phyloP scores from a whole-genome alignment of 225 moss, liverwort and hornwort genomes.

The Asterella californica region DNA sequence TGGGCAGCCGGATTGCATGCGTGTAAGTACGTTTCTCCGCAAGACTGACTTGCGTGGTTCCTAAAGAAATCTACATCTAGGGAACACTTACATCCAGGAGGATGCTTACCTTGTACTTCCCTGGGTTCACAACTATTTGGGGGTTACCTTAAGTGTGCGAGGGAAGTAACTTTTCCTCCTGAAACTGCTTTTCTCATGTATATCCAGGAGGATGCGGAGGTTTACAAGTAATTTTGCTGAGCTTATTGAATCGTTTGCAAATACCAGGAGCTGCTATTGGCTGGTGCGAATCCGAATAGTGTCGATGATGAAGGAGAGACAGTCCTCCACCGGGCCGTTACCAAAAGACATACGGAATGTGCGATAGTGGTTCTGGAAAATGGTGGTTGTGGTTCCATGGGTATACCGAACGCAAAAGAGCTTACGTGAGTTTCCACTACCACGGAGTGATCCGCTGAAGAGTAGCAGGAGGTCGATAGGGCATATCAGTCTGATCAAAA shows the following conservation, averaged over 20 bases:
- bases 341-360: constrained; percentile 46
- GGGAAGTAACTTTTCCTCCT: too few relatives aligned
- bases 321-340: constrained; percentile 48
- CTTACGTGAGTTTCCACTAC: constrained; percentile 35
- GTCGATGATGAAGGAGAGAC: constrained; percentile 56
- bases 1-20: constrained; percentile 53
- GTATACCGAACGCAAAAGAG: constrained; percentile 42
- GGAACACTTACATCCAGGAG: neutral
- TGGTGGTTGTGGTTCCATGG: constrained; percentile 46
- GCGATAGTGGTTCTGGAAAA: constrained; percentile 47
- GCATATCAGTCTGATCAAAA: neutral
- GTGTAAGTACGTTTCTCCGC: constrained; percentile 28
- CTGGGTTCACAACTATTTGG: too few relatives aligned
- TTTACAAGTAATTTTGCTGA: neutral
- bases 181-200: too few relatives aligned
- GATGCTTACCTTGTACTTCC: too few relatives aligned
- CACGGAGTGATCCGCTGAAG: neutral
- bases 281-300: constrained; percentile 48
- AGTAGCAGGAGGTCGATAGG: neutral
- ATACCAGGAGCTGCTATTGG: constrained; percentile 45
- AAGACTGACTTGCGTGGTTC: neutral
- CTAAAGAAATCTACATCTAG: neutral
- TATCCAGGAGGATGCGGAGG: neutral
- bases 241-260: neutral
- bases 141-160: too few relatives aligned